phyloP scores from a whole-genome alignment of 2,329 filamentous ascomycete species.

The Lasiodiplodia theobromae region DNA sequence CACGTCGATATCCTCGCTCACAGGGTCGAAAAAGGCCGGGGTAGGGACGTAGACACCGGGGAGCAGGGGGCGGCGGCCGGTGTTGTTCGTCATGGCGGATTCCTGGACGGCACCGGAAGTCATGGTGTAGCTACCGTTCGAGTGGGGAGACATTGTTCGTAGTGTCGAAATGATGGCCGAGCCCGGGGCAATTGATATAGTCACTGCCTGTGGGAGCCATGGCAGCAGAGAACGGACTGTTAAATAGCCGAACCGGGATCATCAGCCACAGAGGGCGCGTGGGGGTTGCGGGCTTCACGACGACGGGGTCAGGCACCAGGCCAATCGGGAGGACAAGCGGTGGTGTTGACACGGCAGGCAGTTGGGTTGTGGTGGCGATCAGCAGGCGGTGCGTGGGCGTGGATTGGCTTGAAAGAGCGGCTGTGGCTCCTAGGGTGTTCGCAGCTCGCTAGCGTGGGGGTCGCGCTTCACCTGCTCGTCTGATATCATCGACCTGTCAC shows the following conservation, averaged over 20 bases:
- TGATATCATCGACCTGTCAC: neutral
- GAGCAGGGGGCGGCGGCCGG: slow-evolving; percentile 42
- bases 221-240: neutral
- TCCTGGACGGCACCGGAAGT: slow-evolving; percentile 37
- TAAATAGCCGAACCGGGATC: neutral
- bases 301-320: slow-evolving; percentile 3
- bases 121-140: slow-evolving; percentile 41
- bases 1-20: slow-evolving; percentile 51
- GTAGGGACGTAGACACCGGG: slow-evolving; percentile 55
- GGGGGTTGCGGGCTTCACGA: neutral
- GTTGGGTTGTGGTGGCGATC: slow-evolving; percentile 16
- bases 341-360: slow-evolving; percentile 9
- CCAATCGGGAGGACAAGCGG: slow-evolving; percentile 14
- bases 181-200: slow-evolving; percentile 13
- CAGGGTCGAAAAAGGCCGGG: slow-evolving; percentile 52
- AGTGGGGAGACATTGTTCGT: slow-evolving; percentile 46
- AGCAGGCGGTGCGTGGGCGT: slow-evolving; percentile 1
- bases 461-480: neutral
- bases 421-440: slow-evolving; percentile 10
- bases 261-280: neutral
- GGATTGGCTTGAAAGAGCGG: neutral
- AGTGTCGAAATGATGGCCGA: neutral
- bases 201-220: neutral
- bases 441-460: slow-evolving; percentile 15
- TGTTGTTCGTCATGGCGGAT: slow-evolving; percentile 30